Evolutionary conservation across 371 early-diverging fungal species (phyloP).

Genomic region (Mucor irregularis): DNA sequence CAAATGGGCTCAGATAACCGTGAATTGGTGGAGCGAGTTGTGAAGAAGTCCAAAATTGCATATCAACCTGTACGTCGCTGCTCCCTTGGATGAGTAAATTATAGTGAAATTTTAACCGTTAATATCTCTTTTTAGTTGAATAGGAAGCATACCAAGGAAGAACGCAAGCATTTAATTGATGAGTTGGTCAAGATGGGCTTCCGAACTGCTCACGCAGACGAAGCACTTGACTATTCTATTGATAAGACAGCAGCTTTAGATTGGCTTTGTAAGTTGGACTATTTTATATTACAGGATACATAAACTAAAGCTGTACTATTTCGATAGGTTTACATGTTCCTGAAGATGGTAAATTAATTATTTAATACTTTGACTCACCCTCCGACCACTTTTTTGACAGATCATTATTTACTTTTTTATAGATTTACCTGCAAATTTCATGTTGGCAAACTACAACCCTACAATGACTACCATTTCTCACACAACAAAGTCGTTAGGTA

Average conservation of each 20-base stretch:
- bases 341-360: constrained; percentile 67
- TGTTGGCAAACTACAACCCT: constrained; percentile 61
- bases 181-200: constrained; percentile 72
- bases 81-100: no score
- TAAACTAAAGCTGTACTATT: neutral
- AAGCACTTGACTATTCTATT: constrained; percentile 65
- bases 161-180: constrained; percentile 37
- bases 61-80: constrained; percentile 34
- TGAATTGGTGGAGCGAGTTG: constrained; percentile 62
- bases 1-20: constrained; percentile 69
- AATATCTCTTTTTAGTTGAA: constrained; percentile 7
- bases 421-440: constrained; percentile 69
- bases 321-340: constrained; percentile 78
- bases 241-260: constrained; percentile 66
- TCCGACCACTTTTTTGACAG: neutral
- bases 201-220: constrained; percentile 68
- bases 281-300: neutral
- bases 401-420: neutral
- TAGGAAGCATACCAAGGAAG: constrained; percentile 35
- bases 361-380: no score
- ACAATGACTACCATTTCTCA: constrained; percentile 63
- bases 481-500: constrained; percentile 54
- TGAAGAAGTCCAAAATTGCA: constrained; percentile 41
- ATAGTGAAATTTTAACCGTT: no score
- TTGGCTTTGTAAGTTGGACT: constrained; percentile 82